Evolutionary conservation across 129 eudicot genomes (phyloP).

Genomic region (Daucus carota): DH1_v3.0 NC_030381.2:48427001-48427500

Average conservation of each 20-base stretch:
- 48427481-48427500: not conserved
- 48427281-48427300: not conserved
- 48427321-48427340: not conserved
- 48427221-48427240: not conserved
- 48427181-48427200: slow-evolving; percentile 94
- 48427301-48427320: not conserved
- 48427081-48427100: slow-evolving; percentile 48
- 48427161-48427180: slow-evolving; percentile 94
- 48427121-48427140: slow-evolving; percentile 97
- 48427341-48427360: not conserved
- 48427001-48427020: not conserved
- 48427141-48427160: slow-evolving; percentile 96
- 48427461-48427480: not conserved
- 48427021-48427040: slow-evolving; percentile 1
- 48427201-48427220: slow-evolving; percentile 76
- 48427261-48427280: not conserved
- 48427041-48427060: slow-evolving; percentile 1
- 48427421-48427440: not conserved
- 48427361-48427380: not conserved
- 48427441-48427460: not conserved
- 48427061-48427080: not conserved
- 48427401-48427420: not conserved
- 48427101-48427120: slow-evolving; percentile 98
- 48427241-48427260: not conserved
- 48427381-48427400: not conserved